These are phyloP conservation scores for Myriosclerotinia scirpicola DNA, from an alignment of 2,329 filamentous ascomycete genomes.

Conservation along the genomic window DNA sequence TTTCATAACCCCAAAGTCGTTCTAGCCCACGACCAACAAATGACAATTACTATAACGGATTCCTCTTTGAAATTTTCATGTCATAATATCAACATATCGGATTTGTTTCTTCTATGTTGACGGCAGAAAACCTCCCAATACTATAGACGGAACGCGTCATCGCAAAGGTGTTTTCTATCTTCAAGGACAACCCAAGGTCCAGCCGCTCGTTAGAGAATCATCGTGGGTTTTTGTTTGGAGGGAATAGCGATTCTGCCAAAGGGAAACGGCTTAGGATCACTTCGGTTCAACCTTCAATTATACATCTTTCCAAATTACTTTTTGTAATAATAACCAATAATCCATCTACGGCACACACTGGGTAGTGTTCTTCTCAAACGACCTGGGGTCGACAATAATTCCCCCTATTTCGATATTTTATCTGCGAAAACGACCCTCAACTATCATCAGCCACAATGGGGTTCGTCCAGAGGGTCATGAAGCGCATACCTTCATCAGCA, in stretches of 20 bases:
- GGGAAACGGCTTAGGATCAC: neutral
- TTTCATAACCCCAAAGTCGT: neutral
- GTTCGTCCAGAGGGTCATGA: slow-evolving; percentile 53
- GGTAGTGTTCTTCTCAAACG: slow-evolving; percentile 25
- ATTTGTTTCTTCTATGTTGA: slow-evolving; percentile 26
- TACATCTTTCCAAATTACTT: neutral
- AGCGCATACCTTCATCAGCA: slow-evolving; percentile 50
- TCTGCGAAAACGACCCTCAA: slow-evolving; percentile 20
- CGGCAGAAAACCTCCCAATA: slow-evolving; percentile 26
- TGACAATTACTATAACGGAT: slow-evolving; percentile 8
- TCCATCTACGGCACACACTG: slow-evolving; percentile 16
- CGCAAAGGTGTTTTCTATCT: slow-evolving; percentile 31
- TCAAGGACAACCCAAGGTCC: slow-evolving; percentile 38
- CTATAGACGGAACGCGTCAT: slow-evolving; percentile 38
- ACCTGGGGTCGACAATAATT: slow-evolving; percentile 25
- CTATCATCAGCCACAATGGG: slow-evolving; percentile 44
- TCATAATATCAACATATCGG: slow-evolving; percentile 33
- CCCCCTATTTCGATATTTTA: slow-evolving; percentile 36
- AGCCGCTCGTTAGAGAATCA: slow-evolving; percentile 38
- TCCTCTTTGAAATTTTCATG: slow-evolving; percentile 11
- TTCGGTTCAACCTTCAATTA: slow-evolving; percentile 3
- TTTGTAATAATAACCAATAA: slow-evolving; percentile 15
- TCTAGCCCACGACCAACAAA: slow-evolving; percentile 9
- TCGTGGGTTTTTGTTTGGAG: slow-evolving; percentile 2
- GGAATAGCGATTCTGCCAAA: slow-evolving; percentile 19